A percentile compares a stretch with the other conserved stretches of the same genome.
These are phyloP conservation scores for Clonostachys solani DNA, from an alignment of 2,329 filamentous ascomycete genomes.

Conservation along the genomic window DNA sequence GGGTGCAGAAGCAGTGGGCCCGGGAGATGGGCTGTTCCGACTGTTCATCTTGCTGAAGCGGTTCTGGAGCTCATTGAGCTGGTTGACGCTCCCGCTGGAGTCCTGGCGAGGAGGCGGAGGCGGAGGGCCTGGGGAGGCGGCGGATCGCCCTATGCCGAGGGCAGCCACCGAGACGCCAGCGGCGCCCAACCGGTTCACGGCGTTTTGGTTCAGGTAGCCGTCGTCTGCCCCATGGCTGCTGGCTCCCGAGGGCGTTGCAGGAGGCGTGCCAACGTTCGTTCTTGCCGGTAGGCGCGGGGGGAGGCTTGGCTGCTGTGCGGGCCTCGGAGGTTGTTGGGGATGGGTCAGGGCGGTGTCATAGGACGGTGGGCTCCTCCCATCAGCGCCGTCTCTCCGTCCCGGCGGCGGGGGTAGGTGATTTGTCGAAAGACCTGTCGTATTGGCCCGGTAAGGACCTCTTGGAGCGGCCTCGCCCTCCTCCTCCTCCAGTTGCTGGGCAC, in stretches of 20 bases:
- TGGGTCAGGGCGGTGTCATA: slow-evolving; percentile 16
- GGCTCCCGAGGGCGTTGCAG: slow-evolving; percentile 31
- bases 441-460: slow-evolving; percentile 55
- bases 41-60: slow-evolving; percentile 55
- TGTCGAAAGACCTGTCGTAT: slow-evolving; percentile 70
- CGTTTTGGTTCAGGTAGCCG: slow-evolving; percentile 45
- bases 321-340: slow-evolving; percentile 29
- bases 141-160: slow-evolving; percentile 61
- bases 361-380: slow-evolving; percentile 20
- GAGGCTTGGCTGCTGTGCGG: slow-evolving; percentile 47
- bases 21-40: slow-evolving; percentile 27
- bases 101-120: slow-evolving; percentile 12
- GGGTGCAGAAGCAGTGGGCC: slow-evolving; percentile 55
- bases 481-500: slow-evolving; percentile 4
- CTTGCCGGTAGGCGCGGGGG: slow-evolving; percentile 63
- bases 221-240: slow-evolving; percentile 13
- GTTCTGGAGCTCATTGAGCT: slow-evolving; percentile 64
- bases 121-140: slow-evolving; percentile 16
- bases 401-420: slow-evolving; percentile 69
- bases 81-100: slow-evolving; percentile 17
- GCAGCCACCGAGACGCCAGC: slow-evolving; percentile 77
- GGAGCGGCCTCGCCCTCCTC: slow-evolving; percentile 23
- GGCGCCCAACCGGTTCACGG: slow-evolving; percentile 62
- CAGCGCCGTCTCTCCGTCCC: slow-evolving; percentile 38
- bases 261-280: slow-evolving; percentile 22